Evolutionary conservation across 2,329 filamentous ascomycete species (phyloP).

Genomic region (Dactylonectria macrodidyma): DNA sequence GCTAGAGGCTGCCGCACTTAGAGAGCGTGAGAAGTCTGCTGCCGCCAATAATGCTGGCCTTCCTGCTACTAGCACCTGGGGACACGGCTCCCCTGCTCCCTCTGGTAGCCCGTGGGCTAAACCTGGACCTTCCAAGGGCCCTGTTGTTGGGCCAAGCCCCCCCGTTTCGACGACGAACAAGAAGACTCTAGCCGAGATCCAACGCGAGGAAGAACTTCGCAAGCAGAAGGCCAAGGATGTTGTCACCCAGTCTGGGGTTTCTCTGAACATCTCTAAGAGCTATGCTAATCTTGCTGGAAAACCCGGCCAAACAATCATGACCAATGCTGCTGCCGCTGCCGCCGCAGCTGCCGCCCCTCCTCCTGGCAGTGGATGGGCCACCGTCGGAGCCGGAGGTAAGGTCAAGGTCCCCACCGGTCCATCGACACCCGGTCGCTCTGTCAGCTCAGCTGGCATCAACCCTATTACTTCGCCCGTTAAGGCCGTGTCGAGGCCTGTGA

Average conservation of each 20-base stretch:
- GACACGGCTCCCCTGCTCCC: slow-evolving; percentile 80
- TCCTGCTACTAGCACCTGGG: slow-evolving; percentile 92
- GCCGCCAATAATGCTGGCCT: slow-evolving; percentile 71
- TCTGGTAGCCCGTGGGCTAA: slow-evolving; percentile 79
- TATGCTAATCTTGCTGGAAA: slow-evolving; percentile 97
- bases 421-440: slow-evolving; percentile 63
- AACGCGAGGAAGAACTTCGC: slow-evolving; percentile 87
- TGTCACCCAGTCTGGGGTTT: slow-evolving; percentile 63
- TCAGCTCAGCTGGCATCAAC: slow-evolving; percentile 62
- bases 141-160: slow-evolving; percentile 42
- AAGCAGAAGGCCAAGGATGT: slow-evolving; percentile 80
- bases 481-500: slow-evolving; percentile 65
- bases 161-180: slow-evolving; percentile 64
- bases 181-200: slow-evolving; percentile 96
- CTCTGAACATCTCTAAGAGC: slow-evolving; percentile 78
- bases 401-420: slow-evolving; percentile 80
- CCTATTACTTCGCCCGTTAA: slow-evolving; percentile 63
- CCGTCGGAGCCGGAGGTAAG: slow-evolving; percentile 94
- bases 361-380: slow-evolving; percentile 83
- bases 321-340: slow-evolving; percentile 54
- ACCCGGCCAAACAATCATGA: slow-evolving; percentile 58
- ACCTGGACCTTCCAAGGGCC: slow-evolving; percentile 65
- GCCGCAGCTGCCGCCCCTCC: slow-evolving; percentile 57
- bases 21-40: slow-evolving; percentile 72
- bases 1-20: slow-evolving; percentile 77